Evolutionary conservation across 2,329 filamentous ascomycete genomes (phyloP).

Genomic region (Eutypa lata): DNA sequence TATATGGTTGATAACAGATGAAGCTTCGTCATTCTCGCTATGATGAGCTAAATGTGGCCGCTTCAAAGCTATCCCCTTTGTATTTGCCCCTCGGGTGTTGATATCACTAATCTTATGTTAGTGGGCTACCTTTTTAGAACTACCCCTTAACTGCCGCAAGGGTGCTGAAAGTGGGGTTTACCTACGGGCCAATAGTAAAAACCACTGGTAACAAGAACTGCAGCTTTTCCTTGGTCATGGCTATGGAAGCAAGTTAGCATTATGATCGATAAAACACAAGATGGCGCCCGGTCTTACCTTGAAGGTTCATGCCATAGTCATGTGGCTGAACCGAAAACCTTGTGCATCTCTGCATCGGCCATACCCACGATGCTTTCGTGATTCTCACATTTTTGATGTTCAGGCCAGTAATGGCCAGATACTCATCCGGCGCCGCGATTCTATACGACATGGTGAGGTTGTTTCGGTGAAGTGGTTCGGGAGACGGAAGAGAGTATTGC

Average conservation of each 20-base stretch:
- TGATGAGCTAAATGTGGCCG: background rate
- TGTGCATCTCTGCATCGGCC: conserved; percentile 65
- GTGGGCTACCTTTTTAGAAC: background rate
- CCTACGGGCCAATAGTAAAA: conserved; percentile 74
- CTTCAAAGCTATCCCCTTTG: conserved; percentile 16
- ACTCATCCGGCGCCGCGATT: conserved; percentile 74
- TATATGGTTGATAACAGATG: no score
- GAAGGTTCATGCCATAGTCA: conserved; percentile 78
- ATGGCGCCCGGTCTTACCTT: conserved; percentile 32
- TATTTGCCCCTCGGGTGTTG: conserved; percentile 51
- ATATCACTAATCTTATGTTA: conserved; percentile 46
- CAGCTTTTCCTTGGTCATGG: conserved; percentile 87
- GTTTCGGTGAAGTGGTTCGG: background rate
- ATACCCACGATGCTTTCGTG: conserved; percentile 72
- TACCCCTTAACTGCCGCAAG: no score
- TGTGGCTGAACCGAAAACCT: conserved; percentile 66
- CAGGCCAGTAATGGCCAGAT: conserved; percentile 83
- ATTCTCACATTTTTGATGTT: conserved; percentile 72
- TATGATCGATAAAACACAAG: background rate
- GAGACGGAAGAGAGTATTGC: background rate
- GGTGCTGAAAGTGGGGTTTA: background rate
- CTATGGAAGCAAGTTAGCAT: conserved; percentile 30
- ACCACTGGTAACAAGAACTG: conserved; percentile 80
- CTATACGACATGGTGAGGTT: conserved; percentile 56
- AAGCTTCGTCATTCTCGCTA: conserved; percentile 2